phyloP scores from a whole-genome alignment of 768 basidiomycete species.

The Candolleomyces aberdarensis region DNA sequence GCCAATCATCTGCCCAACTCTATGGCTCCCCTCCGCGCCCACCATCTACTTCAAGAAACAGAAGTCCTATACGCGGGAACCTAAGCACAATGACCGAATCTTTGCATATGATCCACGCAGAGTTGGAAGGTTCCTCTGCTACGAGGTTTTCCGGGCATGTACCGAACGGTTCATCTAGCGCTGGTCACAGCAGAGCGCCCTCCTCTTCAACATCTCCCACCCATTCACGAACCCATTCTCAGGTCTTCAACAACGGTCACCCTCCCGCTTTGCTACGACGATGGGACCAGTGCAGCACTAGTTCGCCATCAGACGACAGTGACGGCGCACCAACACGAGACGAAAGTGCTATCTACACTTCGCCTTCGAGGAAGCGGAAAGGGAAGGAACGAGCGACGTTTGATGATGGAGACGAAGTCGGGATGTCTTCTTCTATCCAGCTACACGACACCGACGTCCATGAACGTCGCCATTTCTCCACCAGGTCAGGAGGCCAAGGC shows the following conservation, averaged over 20 bases:
- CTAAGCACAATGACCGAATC: neutral
- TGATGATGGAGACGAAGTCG: neutral
- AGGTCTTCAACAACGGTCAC: neutral
- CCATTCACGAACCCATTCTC: neutral
- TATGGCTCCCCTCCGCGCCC: neutral
- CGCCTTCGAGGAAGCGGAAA: neutral
- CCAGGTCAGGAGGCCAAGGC: too few species aligned
- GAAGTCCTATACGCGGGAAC: neutral
- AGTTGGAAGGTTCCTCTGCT: neutral
- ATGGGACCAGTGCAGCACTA: neutral
- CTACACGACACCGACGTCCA: neutral
- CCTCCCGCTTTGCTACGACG: neutral
- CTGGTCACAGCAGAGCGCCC: neutral
- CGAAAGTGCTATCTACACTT: neutral
- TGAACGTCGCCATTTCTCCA: neutral
- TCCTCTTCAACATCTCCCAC: neutral
- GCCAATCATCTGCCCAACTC: neutral
- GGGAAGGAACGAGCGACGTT: neutral
- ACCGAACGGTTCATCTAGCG: neutral
- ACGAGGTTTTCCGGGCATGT: neutral
- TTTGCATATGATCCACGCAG: neutral
- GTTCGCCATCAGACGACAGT: neutral
- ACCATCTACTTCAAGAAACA: neutral
- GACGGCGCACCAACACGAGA: neutral
- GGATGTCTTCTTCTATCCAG: neutral